Conservation (phyloP, 2,329 filamentous ascomycete genomes). For the Xylaria digitata region DNA sequence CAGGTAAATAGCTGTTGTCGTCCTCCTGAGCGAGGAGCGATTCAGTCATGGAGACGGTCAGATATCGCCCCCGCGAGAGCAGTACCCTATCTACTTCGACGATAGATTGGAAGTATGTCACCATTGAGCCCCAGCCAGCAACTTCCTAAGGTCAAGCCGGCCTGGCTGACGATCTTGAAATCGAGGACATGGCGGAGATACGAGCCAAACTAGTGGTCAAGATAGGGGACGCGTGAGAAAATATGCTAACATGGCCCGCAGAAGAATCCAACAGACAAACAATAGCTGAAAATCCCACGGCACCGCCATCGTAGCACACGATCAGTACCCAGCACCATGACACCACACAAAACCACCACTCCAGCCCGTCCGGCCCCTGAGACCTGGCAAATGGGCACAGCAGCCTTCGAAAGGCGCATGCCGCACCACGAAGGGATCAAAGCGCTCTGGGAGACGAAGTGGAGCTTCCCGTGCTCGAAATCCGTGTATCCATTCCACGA, state of each 20-base stretch:
- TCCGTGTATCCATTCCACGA: constrained; percentile 82
- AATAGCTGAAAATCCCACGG: too few relatives aligned
- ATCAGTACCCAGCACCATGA: constrained; percentile 42
- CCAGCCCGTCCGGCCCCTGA: constrained; percentile 36
- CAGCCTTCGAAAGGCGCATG: constrained; percentile 58
- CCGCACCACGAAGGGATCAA: constrained; percentile 70
- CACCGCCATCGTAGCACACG: not conserved
- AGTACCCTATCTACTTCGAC: not conserved
- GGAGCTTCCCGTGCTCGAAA: constrained; percentile 73
- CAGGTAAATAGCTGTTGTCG: constrained; percentile 3
- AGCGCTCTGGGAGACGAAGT: constrained; percentile 80
- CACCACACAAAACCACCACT: constrained; percentile 45
- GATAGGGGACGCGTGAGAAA: not conserved
- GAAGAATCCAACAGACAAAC: not conserved
- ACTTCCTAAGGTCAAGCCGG: not conserved
- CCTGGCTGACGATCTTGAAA: not conserved
- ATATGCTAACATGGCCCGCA: not conserved
- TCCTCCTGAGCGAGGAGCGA: not conserved
- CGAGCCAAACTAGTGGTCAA: not conserved
- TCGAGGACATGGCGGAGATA: not conserved
- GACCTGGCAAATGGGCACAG: constrained; percentile 58
- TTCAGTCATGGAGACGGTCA: not conserved
- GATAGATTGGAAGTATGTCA: not conserved
- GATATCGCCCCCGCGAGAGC: not conserved
- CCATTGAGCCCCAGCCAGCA: not conserved